These are phyloP conservation scores for Plasmodium knowlesi DNA, from an alignment of 169 alveolate genomes.

Conservation along the genomic window DNA sequence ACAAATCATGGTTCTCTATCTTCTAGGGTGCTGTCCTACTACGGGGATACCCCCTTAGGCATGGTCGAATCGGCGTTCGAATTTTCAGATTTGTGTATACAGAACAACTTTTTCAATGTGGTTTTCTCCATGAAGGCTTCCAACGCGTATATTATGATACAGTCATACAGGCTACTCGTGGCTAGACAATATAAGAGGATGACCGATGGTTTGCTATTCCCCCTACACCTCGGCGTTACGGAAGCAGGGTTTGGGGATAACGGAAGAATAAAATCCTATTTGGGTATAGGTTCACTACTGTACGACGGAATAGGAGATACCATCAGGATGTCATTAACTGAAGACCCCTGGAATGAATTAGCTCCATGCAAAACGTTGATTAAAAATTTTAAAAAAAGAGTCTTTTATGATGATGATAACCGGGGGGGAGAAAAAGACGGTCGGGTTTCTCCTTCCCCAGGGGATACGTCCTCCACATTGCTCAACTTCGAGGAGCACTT, in stretches of 20 bases:
- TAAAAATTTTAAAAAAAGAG: constrained; percentile 55
- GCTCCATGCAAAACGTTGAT: constrained; percentile 78
- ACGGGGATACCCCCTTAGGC: constrained; percentile 90
- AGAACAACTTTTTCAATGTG: constrained; percentile 82
- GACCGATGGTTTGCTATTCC: constrained; percentile 75
- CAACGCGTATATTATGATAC: constrained; percentile 86
- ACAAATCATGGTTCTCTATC: constrained; percentile 89
- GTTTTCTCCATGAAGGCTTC: constrained; percentile 89
- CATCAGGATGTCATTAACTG: constrained; percentile 89
- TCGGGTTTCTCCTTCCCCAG: not conserved
- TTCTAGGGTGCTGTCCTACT: constrained; percentile 84
- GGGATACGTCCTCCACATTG: not conserved
- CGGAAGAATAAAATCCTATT: constrained; percentile 86
- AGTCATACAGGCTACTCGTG: constrained; percentile 86
- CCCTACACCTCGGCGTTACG: constrained; percentile 90
- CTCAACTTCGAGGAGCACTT: constrained; percentile 41
- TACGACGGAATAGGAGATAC: constrained; percentile 92
- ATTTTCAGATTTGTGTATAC: constrained; percentile 85
- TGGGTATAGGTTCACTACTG: constrained; percentile 89
- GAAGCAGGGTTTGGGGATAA: constrained; percentile 91
- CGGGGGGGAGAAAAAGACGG: not conserved
- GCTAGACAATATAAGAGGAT: constrained; percentile 80
- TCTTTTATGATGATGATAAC: not conserved
- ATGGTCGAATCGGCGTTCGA: constrained; percentile 90
- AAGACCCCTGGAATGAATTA: constrained; percentile 89